Percentiles rank a stretch among this genome's conserved stretches.
These are phyloP conservation scores for Fomitopsis serialis DNA, from an alignment of 768 basidiomycete species.

Conservation along the genomic window DNA sequence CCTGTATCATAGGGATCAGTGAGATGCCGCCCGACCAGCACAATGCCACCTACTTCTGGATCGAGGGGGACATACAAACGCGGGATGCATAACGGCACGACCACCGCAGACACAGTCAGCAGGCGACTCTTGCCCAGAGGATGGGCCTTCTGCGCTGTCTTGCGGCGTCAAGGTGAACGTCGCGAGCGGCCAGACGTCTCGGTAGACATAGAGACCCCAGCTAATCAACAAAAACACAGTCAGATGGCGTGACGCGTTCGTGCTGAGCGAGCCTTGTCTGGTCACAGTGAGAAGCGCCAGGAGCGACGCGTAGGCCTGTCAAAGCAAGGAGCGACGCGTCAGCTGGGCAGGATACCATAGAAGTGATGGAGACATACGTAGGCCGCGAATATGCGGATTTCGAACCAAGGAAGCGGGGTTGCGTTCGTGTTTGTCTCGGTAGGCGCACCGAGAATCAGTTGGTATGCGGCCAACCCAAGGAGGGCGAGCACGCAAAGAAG, in stretches of 20 bases:
- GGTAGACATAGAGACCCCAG: conserved; percentile 46
- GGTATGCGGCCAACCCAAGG: no score
- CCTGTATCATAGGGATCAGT: conserved; percentile 15
- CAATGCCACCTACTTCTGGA: conserved; percentile 31
- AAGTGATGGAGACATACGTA: no score
- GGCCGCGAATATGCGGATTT: no score
- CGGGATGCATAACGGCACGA: conserved; percentile 52
- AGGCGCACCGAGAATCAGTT: no score
- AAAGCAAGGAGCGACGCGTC: neutral
- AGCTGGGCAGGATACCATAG: no score
- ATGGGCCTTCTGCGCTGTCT: conserved; percentile 43
- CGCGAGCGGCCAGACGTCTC: conserved; percentile 53
- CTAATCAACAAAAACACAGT: conserved; percentile 41
- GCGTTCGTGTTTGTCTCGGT: no score
- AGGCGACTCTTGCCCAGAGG: conserved; percentile 52
- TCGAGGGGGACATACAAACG: conserved; percentile 54
- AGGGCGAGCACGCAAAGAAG: no score
- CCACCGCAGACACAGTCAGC: conserved; percentile 37
- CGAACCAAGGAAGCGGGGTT: no score
- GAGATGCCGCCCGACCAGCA: conserved; percentile 20
- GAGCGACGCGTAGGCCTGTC: conserved; percentile 16
- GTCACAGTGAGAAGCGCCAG: conserved; percentile 15
- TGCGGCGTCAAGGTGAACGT: conserved; percentile 45
- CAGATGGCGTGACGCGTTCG: conserved; percentile 36
- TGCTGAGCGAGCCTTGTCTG: conserved; percentile 1